Percentiles rank a stretch among this genome's conserved stretches.
Evolutionary conservation across 331 rosid species (phyloP).

Genomic region (Rhamnella rubrinervis): DNA sequence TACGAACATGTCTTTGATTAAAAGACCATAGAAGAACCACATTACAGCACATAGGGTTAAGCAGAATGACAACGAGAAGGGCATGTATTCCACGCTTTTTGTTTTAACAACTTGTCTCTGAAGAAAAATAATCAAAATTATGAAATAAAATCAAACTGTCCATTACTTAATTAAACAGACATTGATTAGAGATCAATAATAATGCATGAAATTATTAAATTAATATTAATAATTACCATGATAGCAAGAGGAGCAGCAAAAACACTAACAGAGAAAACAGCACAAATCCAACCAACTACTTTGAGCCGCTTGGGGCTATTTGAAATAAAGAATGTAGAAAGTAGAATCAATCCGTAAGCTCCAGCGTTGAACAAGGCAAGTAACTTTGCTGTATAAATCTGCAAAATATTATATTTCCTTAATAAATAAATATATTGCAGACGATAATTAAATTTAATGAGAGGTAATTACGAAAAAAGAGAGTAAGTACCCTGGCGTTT

Average conservation of each 20-base stretch:
- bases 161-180: background rate
- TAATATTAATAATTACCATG: conserved; percentile 25
- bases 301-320: background rate
- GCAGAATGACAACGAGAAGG: conserved; percentile 41
- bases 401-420: background rate
- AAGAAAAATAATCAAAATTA: background rate
- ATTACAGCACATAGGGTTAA: conserved; percentile 35
- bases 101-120: conserved; percentile 47
- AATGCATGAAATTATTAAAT: background rate
- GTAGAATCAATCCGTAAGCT: conserved; percentile 9
- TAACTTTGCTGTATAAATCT: conserved; percentile 25
- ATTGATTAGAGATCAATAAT: background rate
- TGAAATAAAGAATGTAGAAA: conserved; percentile 2
- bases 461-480: background rate
- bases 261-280: conserved; percentile 29
- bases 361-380: background rate
- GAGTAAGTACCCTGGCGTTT: conserved; percentile 24
- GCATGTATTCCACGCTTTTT: conserved; percentile 45
- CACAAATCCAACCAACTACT: conserved; percentile 38
- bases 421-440: background rate
- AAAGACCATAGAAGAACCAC: conserved; percentile 48
- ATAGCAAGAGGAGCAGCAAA: conserved; percentile 48
- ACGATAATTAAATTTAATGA: background rate
- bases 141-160: background rate
- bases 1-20: conserved; percentile 30